Evolutionary conservation across 805 yeast species (phyloP).

Genomic region (Candida stauntonica): DNA sequence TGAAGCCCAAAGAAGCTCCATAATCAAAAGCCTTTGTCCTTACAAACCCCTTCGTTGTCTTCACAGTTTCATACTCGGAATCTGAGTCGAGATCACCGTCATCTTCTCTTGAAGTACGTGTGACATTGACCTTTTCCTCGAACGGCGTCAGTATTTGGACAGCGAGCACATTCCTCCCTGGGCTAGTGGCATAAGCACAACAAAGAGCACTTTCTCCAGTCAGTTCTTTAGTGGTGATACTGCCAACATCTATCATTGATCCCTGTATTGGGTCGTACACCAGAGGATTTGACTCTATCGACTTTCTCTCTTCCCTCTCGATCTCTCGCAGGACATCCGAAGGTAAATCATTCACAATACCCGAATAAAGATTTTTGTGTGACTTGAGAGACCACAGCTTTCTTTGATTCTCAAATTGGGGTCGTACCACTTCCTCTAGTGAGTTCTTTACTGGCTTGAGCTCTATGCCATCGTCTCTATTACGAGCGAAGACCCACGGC

Average conservation of each 20-base stretch:
- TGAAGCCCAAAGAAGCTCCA: conserved; percentile 24
- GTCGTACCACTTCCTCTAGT: not conserved
- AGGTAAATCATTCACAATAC: conserved; percentile 1
- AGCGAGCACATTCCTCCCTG: conserved; percentile 1
- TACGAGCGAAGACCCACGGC: conserved; percentile 28
- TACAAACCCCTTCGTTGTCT: not conserved
- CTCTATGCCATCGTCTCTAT: conserved; percentile 20
- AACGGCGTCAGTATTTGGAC: conserved; percentile 1
- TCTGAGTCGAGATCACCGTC: not conserved
- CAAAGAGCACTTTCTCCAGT: not conserved
- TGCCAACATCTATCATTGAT: conserved; percentile 8
- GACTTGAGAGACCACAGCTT: not conserved
- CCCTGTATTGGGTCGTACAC: conserved; percentile 37
- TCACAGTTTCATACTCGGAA: no score
- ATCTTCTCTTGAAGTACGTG: not conserved
- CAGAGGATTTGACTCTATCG: conserved; percentile 1
- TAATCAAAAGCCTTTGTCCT: conserved; percentile 13
- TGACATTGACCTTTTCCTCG: not conserved
- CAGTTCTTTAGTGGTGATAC: not conserved
- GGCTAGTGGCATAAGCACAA: conserved; percentile 12
- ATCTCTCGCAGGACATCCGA: conserved; percentile 1
- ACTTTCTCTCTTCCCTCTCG: conserved; percentile 1
- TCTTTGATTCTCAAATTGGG: not conserved
- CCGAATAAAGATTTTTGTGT: no score
- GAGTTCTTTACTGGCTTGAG: conserved; percentile 14